Conservation (phyloP, 345 rosid genomes). For the Trapa bicornis region DNA sequence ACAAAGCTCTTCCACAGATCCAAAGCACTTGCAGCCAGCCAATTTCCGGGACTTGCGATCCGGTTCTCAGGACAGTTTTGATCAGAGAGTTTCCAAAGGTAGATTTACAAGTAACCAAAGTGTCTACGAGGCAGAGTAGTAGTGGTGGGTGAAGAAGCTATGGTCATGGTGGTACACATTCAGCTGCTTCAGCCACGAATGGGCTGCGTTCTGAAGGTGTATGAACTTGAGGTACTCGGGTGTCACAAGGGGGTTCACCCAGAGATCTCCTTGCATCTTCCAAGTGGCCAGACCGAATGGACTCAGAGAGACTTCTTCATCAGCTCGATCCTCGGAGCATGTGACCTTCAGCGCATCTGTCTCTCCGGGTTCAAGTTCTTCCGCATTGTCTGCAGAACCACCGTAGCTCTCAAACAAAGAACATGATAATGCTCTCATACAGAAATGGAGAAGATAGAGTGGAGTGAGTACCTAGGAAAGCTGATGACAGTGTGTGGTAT, state of each 20-base stretch:
- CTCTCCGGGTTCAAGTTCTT: neutral
- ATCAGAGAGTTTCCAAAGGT: neutral
- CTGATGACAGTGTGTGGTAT: constrained; percentile 63
- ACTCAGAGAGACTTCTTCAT: constrained; percentile 23
- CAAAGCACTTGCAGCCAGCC: neutral
- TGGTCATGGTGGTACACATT: constrained; percentile 53
- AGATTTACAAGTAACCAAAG: neutral
- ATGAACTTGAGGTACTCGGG: constrained; percentile 28
- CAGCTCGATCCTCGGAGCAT: constrained; percentile 2
- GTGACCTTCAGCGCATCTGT: neutral
- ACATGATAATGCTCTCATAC: neutral
- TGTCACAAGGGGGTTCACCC: constrained; percentile 30
- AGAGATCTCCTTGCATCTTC: constrained; percentile 61
- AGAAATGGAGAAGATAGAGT: neutral
- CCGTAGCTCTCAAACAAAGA: neutral
- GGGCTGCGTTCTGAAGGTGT: constrained; percentile 45
- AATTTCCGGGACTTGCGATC: neutral
- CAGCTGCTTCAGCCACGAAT: constrained; percentile 80
- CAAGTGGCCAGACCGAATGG: constrained; percentile 61
- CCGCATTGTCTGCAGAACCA: neutral
- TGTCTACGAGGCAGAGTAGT: constrained; percentile 15
- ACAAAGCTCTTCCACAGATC: neutral
- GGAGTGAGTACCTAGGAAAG: constrained; percentile 45
- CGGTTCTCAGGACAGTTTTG: neutral
- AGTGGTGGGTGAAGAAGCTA: constrained; percentile 30